Evolutionary conservation across 345 rosid species (phyloP), one percentile per base, ranked within the genome.

Genomic region (Mangifera indica): DNA sequence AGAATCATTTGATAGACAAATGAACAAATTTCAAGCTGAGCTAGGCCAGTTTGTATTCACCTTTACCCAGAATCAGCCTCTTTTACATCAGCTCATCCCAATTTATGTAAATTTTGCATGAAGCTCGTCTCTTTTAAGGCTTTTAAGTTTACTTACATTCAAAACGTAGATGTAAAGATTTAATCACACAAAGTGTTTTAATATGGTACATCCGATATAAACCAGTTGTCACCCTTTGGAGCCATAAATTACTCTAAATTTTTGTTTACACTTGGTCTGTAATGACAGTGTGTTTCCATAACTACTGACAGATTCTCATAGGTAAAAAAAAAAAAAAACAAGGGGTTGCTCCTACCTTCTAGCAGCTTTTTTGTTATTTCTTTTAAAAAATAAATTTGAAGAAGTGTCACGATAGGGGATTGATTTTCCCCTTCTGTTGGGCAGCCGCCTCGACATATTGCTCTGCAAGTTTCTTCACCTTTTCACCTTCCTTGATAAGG

Each of bases 401-500:
- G 37, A 37, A 6, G 8, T 20, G 26, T 62, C 44, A 67, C 78
- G 74, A 67, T 29, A 4, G 15, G 7, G 72, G 65, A 61, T 84
- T 81, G 17, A 55, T 32, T 63, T 84, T 91, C 63, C 74, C 86
- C 86, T 86, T 84, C 64, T 84, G 82, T 69, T 84, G 94, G 58
- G 96, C 42, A 37, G 42, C 87, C 24, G 97, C 78, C 79, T 95
- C 96, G 7, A 87, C 84, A 22, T 95, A 95, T 76, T 95, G 96
- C 83, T 92, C 96, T 0, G 99, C 96, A 5, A 93, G 97, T 79
- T 89, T 93, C 88, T 93, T 95, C 74, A 93, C 97, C 83, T 91
- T 93, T 80, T 93, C 99, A 34, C 94, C 99, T 85, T 93, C 99
- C 88, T 89, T 93, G 69, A 95, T 87, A 62, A 93, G 84, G 80